phyloP scores from a whole-genome alignment of 176 grass and related monocot species.

The Musa itinerans region DNA sequence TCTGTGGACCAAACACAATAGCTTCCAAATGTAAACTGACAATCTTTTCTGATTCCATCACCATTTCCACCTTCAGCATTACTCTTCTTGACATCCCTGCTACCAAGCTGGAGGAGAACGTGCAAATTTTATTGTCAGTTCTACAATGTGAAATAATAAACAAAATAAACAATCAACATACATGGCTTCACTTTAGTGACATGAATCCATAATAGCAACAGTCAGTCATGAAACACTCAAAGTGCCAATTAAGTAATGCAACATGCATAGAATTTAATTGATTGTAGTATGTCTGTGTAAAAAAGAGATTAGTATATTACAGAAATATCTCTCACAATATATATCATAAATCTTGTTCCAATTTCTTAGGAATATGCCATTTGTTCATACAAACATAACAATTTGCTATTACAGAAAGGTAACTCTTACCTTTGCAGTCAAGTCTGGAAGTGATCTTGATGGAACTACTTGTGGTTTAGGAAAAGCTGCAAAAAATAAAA shows the following conservation, averaged over 20 bases:
- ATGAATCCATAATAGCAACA: background rate
- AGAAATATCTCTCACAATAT: background rate
- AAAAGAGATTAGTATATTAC: background rate
- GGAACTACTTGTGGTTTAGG: conserved; percentile 35
- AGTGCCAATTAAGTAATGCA: background rate
- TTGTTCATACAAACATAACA: background rate
- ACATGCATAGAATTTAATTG: background rate
- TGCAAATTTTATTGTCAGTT: conserved; percentile 5
- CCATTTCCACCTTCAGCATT: conserved; percentile 40
- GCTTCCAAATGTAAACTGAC: conserved; percentile 90
- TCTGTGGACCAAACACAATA: conserved; percentile 97
- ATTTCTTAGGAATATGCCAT: background rate
- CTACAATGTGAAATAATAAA: conserved; percentile 17
- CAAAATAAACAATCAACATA: background rate
- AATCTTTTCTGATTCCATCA: conserved; percentile 70
- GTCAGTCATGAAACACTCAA: background rate
- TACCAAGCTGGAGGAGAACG: conserved; percentile 32
- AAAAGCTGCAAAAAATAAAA: conserved; percentile 43
- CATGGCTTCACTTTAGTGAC: conserved; percentile 4
- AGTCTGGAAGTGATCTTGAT: conserved; percentile 27
- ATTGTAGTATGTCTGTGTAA: background rate
- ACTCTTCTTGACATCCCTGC: conserved; percentile 6
- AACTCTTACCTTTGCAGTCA: conserved; percentile 32
- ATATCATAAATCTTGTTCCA: background rate
- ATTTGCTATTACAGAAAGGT: background rate